Evolutionary conservation across 176 grass and related monocot species (phyloP).

Genomic region (Avena sativa): DNA sequence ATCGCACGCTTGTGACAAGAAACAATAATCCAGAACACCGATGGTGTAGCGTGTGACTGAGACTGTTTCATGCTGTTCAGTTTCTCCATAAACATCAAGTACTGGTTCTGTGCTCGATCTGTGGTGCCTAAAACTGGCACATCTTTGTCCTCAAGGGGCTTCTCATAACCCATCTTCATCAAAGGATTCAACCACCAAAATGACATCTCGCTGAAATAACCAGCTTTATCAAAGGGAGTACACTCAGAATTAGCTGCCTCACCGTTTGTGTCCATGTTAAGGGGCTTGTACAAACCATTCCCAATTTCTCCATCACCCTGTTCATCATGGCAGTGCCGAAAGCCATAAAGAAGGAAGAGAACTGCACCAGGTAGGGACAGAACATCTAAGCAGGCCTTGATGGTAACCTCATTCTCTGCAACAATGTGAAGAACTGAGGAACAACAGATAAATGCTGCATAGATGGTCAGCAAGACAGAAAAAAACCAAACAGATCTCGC

Average conservation of each 20-base stretch:
- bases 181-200: slow-evolving; percentile 93
- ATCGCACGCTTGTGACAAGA: slow-evolving; percentile 77
- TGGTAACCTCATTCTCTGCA: slow-evolving; percentile 39
- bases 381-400: slow-evolving; percentile 62
- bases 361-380: slow-evolving; percentile 60
- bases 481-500: slow-evolving; percentile 36
- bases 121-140: slow-evolving; percentile 60
- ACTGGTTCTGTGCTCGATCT: slow-evolving; percentile 64
- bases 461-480: slow-evolving; percentile 32
- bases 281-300: slow-evolving; percentile 59
- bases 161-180: slow-evolving; percentile 83
- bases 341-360: slow-evolving; percentile 49
- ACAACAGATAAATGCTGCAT: slow-evolving; percentile 51
- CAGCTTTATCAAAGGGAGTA: slow-evolving; percentile 67
- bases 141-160: slow-evolving; percentile 84
- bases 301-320: slow-evolving; percentile 26
- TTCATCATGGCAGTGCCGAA: slow-evolving; percentile 28
- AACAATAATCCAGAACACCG: slow-evolving; percentile 75
- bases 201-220: slow-evolving; percentile 69
- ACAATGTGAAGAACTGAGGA: slow-evolving; percentile 58
- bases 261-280: slow-evolving; percentile 45
- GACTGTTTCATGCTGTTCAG: slow-evolving; percentile 50
- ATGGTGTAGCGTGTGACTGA: slow-evolving; percentile 38
- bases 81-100: slow-evolving; percentile 62
- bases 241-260: slow-evolving; percentile 39